phyloP scores from a whole-genome alignment of 495 filamentous ascomycete species.

The Neurospora sp. region DNA sequence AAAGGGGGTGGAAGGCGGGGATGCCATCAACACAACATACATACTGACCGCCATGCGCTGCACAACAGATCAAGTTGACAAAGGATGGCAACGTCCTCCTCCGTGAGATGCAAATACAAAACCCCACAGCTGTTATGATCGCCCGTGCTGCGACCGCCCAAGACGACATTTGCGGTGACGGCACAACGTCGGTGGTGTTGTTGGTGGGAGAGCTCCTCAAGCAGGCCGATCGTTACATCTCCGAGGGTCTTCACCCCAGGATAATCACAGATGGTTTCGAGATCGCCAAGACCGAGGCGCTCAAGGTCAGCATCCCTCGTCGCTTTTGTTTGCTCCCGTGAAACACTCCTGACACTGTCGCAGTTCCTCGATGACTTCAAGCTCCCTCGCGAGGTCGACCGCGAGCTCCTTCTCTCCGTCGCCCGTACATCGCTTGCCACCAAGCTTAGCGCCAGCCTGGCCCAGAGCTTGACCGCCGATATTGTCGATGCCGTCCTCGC shows the following conservation, averaged over 20 bases:
- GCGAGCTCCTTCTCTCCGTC: slow-evolving; percentile 87
- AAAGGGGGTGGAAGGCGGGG: slow-evolving; percentile 1
- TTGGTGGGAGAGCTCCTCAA: slow-evolving; percentile 94
- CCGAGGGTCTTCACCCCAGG: slow-evolving; percentile 87
- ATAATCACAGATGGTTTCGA: slow-evolving; percentile 98
- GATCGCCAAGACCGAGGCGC: slow-evolving; percentile 82
- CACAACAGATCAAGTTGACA: slow-evolving; percentile 83
- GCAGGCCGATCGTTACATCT: slow-evolving; percentile 90
- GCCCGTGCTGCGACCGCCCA: slow-evolving; percentile 94
- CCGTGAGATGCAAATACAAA: slow-evolving; percentile 93
- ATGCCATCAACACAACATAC: background rate
- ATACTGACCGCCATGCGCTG: background rate
- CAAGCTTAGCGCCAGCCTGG: slow-evolving; percentile 80
- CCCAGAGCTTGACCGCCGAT: slow-evolving; percentile 79
- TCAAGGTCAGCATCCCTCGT: slow-evolving; percentile 52
- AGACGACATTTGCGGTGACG: slow-evolving; percentile 97
- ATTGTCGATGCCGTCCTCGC: slow-evolving; percentile 94
- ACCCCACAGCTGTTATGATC: slow-evolving; percentile 95
- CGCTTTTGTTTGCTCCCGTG: background rate
- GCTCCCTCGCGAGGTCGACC: slow-evolving; percentile 72
- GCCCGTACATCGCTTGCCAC: slow-evolving; percentile 91
- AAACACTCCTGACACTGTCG: slow-evolving; percentile 11
- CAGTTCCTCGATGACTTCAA: slow-evolving; percentile 96
- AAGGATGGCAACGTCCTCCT: slow-evolving; percentile 97
- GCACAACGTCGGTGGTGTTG: slow-evolving; percentile 92